Percentiles rank a stretch among this genome's conserved stretches.
These are phyloP conservation scores for Geotrichum klebahnii DNA, from an alignment of 1,139 yeast genomes.

Conservation along the genomic window DNA sequence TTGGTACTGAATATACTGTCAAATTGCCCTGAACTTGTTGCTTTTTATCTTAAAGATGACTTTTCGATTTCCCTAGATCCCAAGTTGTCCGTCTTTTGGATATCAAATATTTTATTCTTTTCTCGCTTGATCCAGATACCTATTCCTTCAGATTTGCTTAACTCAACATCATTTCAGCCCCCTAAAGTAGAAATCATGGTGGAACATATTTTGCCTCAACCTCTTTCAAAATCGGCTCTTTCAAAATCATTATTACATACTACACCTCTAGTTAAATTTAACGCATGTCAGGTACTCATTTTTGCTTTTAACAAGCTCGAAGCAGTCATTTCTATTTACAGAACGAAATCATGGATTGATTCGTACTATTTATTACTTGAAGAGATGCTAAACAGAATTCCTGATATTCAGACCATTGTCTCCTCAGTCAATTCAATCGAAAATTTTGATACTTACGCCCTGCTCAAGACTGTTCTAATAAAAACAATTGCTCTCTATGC, in stretches of 20 bases:
- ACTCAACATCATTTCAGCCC: conserved; percentile 28
- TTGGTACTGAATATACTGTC: conserved; percentile 52
- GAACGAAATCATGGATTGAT: conserved; percentile 43
- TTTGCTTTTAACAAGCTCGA: conserved; percentile 54
- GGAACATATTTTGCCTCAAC: conserved; percentile 62
- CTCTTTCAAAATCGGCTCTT: conserved; percentile 57
- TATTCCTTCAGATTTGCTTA: conserved; percentile 42
- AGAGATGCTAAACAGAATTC: conserved; percentile 43
- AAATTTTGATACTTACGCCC: conserved; percentile 33
- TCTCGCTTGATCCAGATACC: conserved; percentile 56
- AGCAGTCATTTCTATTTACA: conserved; percentile 41
- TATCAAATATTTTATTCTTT: conserved; percentile 63
- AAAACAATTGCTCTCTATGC: conserved; percentile 28
- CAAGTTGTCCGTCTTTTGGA: conserved; percentile 72
- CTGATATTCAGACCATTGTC: conserved; percentile 46
- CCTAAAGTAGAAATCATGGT: conserved; percentile 36
- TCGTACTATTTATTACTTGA: conserved; percentile 41
- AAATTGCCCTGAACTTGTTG: conserved; percentile 63
- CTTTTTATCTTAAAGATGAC: conserved; percentile 60
- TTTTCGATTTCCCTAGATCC: conserved; percentile 61
- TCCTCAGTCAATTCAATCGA: conserved; percentile 41
- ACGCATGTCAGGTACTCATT: conserved; percentile 58
- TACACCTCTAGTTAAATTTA: conserved; percentile 57
- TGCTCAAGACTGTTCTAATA: conserved; percentile 38
- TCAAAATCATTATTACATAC: conserved; percentile 56